A percentile compares a stretch with the other conserved stretches of the same genome.
These are phyloP conservation scores for Trichophyton rubrum DNA, from an alignment of 2,329 filamentous ascomycete species.

Conservation along the genomic window DNA sequence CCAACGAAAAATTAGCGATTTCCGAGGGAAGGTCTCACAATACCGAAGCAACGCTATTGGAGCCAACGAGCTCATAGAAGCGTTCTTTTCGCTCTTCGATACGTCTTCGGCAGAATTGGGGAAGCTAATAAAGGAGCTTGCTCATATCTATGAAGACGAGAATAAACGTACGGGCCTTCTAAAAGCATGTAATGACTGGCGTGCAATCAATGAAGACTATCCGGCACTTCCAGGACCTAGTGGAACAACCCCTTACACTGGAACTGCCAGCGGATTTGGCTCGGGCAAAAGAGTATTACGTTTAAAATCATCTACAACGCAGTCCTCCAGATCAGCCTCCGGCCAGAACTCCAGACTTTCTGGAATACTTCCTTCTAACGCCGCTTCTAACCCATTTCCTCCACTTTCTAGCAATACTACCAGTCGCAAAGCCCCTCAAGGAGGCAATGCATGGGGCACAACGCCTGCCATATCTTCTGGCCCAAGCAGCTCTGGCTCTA, in stretches of 20 bases:
- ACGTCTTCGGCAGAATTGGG: slow-evolving; percentile 68
- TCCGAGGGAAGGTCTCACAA: slow-evolving; percentile 66
- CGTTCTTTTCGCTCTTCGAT: slow-evolving; percentile 78
- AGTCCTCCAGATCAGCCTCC: slow-evolving; percentile 50
- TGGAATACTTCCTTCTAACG: slow-evolving; percentile 20
- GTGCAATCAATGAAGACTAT: slow-evolving; percentile 90
- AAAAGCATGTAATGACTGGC: slow-evolving; percentile 88
- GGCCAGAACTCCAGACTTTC: slow-evolving; percentile 45
- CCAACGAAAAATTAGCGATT: slow-evolving; percentile 57
- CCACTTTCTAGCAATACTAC: slow-evolving; percentile 23
- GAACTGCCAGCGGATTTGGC: slow-evolving; percentile 43
- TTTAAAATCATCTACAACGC: slow-evolving; percentile 56
- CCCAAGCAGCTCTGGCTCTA: slow-evolving; percentile 19
- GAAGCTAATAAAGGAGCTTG: slow-evolving; percentile 79
- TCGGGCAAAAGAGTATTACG: slow-evolving; percentile 52
- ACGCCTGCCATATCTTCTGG: slow-evolving; percentile 17
- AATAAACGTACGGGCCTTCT: slow-evolving; percentile 60
- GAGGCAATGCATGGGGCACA: slow-evolving; percentile 16
- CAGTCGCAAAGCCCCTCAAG: slow-evolving; percentile 15
- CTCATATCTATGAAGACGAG: slow-evolving; percentile 81
- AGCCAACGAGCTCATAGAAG: slow-evolving; percentile 67
- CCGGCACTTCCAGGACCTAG: slow-evolving; percentile 68
- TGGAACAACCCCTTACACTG: slow-evolving; percentile 49
- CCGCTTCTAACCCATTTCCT: slow-evolving; percentile 33
- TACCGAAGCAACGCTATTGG: slow-evolving; percentile 60